phyloP scores from a whole-genome alignment of 108 stramenopile species.

The Cyclotella baltica region DNA sequence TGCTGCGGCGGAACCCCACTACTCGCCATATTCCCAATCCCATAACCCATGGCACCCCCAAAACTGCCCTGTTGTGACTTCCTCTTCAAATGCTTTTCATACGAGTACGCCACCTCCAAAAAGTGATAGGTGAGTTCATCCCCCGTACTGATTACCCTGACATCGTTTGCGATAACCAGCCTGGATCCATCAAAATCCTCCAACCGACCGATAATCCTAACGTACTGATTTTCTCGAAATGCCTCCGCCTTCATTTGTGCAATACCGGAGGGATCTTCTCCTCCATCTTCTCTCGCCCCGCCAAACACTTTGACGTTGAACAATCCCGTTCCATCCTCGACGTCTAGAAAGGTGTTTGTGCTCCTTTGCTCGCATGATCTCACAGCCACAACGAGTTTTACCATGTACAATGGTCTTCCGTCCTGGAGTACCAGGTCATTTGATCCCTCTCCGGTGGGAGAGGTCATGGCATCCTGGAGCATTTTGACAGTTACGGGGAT shows the following conservation, averaged over 20 bases:
- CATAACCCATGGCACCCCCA: constrained; percentile 38
- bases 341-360: constrained; percentile 66
- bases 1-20: constrained; percentile 36
- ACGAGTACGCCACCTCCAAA: constrained; percentile 77
- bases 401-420: constrained; percentile 71
- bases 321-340: constrained; percentile 91
- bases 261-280: constrained; percentile 62
- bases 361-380: constrained; percentile 56
- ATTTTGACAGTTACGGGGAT: constrained; percentile 80
- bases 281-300: constrained; percentile 66
- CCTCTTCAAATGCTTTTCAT: constrained; percentile 56
- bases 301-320: constrained; percentile 82
- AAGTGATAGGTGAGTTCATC: constrained; percentile 89
- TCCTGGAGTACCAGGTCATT: constrained; percentile 62
- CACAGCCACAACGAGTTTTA: constrained; percentile 80
- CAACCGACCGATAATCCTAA: constrained; percentile 77
- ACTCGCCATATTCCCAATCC: constrained; percentile 51
- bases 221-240: constrained; percentile 62
- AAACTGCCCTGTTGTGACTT: constrained; percentile 19
- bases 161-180: constrained; percentile 71
- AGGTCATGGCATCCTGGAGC: constrained; percentile 49
- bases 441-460: constrained; percentile 35
- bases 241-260: constrained; percentile 54
- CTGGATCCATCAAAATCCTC: constrained; percentile 76
- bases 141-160: constrained; percentile 63